Base-by-base conservation (phyloP, 805 yeast species). In the Candida insectalens region DNA sequence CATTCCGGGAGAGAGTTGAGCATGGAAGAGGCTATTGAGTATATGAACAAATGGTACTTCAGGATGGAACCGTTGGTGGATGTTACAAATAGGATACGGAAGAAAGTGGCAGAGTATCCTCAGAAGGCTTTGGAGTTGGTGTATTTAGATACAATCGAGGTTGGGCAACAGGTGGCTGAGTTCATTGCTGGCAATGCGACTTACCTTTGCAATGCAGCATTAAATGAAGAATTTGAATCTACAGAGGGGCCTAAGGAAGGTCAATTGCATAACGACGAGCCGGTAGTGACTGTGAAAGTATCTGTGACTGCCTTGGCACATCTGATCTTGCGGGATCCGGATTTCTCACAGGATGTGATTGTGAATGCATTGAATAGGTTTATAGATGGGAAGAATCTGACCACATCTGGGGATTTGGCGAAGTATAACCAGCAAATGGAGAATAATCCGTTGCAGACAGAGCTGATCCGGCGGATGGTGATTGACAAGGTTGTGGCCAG, bases 1-100 rank as follows among this genome's bases (percentile, higher is more conserved):
- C 52, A 55, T 26, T 42, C 44, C 4, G 44, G 51, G 13, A 48
- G 61, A 30, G 10, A 17, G 8, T 20, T 38, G 17, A 60, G 63
- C 16, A 43, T 72, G 29, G 41, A 41, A 5, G 45, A 64, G 21
- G 35, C 45, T 3, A 69, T 70, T 36, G 60, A 74, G 1, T 40
- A 71, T 25, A 47, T 47, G 6, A 67, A 61, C 43, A 43, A 71
- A 35, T 50, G 54, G 30, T 53, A 51, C 6, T 55, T 47, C 15
- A 25, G 25, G 31, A 12, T 29, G 26, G 27, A 35, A 13, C 15
- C 17, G 19, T 15, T 29, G 28, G 7, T 14, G 3, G 34, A 25
- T 12, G 51, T 51, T 9, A 36, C 49, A 2, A 39, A 47, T 2
- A 38, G 39, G 3, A 19, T 63, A 3, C 46, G 26, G 13, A 9